Conservation (phyloP, 192 early-diverging fungal genomes). For the Coemansia sp. region DNA sequence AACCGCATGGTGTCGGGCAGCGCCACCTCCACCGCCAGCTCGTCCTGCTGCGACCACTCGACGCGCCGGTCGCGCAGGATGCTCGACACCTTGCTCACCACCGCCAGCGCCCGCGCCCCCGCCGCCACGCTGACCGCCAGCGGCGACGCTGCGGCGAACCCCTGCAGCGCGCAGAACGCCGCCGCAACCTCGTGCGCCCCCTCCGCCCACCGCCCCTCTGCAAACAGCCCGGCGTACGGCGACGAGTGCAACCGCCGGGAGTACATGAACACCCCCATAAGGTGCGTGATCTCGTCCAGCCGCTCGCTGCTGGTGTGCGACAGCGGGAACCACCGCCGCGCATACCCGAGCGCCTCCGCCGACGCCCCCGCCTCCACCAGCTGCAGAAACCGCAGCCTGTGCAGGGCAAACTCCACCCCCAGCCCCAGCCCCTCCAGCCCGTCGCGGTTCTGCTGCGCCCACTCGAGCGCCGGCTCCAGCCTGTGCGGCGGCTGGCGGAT, state of each 20-base stretch:
- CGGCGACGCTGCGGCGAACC: slow-evolving; percentile 26
- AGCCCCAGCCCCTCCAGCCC: slow-evolving; percentile 56
- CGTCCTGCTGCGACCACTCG: slow-evolving; percentile 90
- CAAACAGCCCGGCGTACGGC: slow-evolving; percentile 61
- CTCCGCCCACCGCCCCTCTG: slow-evolving; percentile 38
- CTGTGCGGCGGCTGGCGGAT: slow-evolving; percentile 48
- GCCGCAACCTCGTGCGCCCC: slow-evolving; percentile 22
- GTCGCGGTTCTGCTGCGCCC: slow-evolving; percentile 64
- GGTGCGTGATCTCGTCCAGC: slow-evolving; percentile 52
- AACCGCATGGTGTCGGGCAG: slow-evolving; percentile 81
- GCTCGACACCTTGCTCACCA: slow-evolving; percentile 85
- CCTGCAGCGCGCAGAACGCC: slow-evolving; percentile 33
- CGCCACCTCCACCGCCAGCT: slow-evolving; percentile 91
- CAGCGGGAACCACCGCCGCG: slow-evolving; percentile 63
- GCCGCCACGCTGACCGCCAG: slow-evolving; percentile 61
- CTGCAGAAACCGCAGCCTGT: slow-evolving; percentile 75
- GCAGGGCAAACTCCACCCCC: slow-evolving; percentile 85
- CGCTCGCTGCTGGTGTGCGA: slow-evolving; percentile 38
- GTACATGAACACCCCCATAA: slow-evolving; percentile 57
- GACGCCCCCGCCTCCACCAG: slow-evolving; percentile 51
- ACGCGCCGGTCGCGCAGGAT: slow-evolving; percentile 80
- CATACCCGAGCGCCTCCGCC: slow-evolving; percentile 72
- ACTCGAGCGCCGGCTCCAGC: slow-evolving; percentile 67
- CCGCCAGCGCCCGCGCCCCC: slow-evolving; percentile 85
- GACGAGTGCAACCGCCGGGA: slow-evolving; percentile 65